Evolutionary conservation across 2,329 filamentous ascomycete species (phyloP).

Genomic region (Talaromyces sp.): DNA sequence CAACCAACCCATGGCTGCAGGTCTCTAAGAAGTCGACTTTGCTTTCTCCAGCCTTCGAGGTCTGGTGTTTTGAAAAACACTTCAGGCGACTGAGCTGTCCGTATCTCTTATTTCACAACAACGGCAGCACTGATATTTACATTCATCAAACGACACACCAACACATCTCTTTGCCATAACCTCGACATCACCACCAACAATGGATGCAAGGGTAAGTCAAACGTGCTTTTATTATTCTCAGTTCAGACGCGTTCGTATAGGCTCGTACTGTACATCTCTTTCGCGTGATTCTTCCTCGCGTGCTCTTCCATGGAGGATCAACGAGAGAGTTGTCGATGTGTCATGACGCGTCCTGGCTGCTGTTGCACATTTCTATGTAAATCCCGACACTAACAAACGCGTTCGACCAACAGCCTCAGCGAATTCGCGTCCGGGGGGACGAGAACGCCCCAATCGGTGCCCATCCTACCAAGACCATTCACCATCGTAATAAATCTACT

Average conservation of each 20-base stretch:
- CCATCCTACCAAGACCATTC: slow-evolving; percentile 55
- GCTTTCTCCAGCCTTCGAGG: neutral
- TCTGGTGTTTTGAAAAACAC: slow-evolving; percentile 5
- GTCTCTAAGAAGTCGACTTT: neutral
- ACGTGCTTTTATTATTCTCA: slow-evolving; percentile 10
- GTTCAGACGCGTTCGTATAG: slow-evolving; percentile 15
- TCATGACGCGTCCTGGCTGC: slow-evolving; percentile 12
- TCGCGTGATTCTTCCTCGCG: neutral
- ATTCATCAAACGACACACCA: slow-evolving; percentile 5
- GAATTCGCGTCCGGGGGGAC: slow-evolving; percentile 60
- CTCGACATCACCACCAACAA: slow-evolving; percentile 21
- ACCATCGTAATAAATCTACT: slow-evolving; percentile 77
- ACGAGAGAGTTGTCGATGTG: neutral
- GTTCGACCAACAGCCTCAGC: slow-evolving; percentile 57
- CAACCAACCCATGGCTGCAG: slow-evolving; percentile 7
- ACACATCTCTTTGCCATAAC: neutral
- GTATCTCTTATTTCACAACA: slow-evolving; percentile 1
- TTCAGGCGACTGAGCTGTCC: neutral
- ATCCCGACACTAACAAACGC: slow-evolving; percentile 10
- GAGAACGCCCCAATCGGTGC: slow-evolving; percentile 60
- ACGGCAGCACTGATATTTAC: neutral
- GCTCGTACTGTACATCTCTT: neutral
- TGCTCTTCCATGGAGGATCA: neutral
- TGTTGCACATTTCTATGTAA: slow-evolving; percentile 9
- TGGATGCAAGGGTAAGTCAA: slow-evolving; percentile 47